Conservation (phyloP, 176 grass and related monocot genomes). For the Elaeis guineensis region DNA sequence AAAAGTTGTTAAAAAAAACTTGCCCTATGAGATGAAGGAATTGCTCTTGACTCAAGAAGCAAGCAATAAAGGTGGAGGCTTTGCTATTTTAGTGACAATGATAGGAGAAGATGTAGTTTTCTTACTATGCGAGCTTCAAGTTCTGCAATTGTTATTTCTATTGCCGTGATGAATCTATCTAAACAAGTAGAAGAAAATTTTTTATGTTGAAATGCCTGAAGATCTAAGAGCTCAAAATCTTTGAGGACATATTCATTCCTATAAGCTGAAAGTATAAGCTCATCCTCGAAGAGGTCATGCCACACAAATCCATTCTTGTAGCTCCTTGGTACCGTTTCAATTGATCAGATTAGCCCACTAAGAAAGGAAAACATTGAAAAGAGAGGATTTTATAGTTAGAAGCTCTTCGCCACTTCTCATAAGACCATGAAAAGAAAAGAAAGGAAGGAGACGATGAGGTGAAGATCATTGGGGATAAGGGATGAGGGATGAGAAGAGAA, state of each 20-base stretch:
- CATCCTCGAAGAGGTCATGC: constrained; percentile 78
- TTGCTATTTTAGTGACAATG: constrained; percentile 37
- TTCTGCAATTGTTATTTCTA: constrained; percentile 40
- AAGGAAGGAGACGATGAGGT: no score
- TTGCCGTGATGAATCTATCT: constrained; percentile 38
- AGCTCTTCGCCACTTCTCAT: constrained; percentile 46
- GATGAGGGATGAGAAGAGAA: no score
- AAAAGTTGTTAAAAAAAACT: constrained; percentile 19
- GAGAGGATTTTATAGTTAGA: neutral
- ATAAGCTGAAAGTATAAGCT: constrained; percentile 60
- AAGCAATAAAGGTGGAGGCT: constrained; percentile 2
- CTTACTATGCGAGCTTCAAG: constrained; percentile 14
- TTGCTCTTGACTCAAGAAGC: constrained; percentile 30
- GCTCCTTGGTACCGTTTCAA: constrained; percentile 36
- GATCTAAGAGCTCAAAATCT: constrained; percentile 68
- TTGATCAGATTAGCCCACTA: neutral
- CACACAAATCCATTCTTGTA: constrained; percentile 99
- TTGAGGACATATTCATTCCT: constrained; percentile 95
- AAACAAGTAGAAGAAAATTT: neutral
- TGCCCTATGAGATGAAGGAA: constrained; percentile 25
- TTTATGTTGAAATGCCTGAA: constrained; percentile 31
- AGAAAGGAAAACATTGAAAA: neutral
- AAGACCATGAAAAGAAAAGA: constrained; percentile 54
- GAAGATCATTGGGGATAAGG: no score
- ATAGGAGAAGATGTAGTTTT: constrained; percentile 40